phyloP scores from a whole-genome alignment of 495 filamentous ascomycete species.

The Neurospora sp. region DNA sequence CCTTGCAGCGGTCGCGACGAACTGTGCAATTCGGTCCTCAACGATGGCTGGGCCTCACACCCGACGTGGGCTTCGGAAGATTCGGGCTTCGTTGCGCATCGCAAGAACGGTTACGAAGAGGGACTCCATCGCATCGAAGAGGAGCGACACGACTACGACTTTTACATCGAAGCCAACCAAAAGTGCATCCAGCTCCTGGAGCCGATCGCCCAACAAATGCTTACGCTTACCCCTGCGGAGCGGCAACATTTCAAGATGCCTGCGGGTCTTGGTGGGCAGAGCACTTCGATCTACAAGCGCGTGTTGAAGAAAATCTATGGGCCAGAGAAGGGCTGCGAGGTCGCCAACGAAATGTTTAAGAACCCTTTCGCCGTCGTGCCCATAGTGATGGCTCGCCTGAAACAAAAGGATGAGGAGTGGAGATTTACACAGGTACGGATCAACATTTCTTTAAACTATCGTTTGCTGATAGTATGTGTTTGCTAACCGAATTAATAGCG shows the following conservation, averaged over 20 bases:
- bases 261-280: conserved; percentile 78
- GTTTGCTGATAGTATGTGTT: not conserved
- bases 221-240: conserved; percentile 61
- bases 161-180: conserved; percentile 87
- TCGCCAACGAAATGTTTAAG: conserved; percentile 72
- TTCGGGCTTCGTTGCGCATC: conserved; percentile 93
- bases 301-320: conserved; percentile 99
- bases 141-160: conserved; percentile 97
- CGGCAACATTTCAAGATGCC: conserved; percentile 64
- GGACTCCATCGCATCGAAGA: conserved; percentile 92
- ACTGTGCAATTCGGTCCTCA: conserved; percentile 81
- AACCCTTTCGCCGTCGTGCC: conserved; percentile 77
- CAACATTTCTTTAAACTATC: not conserved
- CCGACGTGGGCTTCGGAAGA: conserved; percentile 99
- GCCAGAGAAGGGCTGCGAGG: conserved; percentile 65
- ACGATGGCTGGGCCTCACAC: conserved; percentile 97
- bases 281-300: conserved; percentile 89
- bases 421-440: conserved; percentile 60
- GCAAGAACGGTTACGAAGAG: conserved; percentile 92
- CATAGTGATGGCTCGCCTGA: conserved; percentile 73
- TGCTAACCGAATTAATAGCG: conserved; percentile 41
- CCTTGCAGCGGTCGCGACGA: conserved; percentile 88
- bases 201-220: conserved; percentile 81
- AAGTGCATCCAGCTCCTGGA: conserved; percentile 93
- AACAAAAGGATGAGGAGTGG: conserved; percentile 95